Base-by-base conservation (phyloP, 1,139 yeast genomes). In the Lodderomyces metapsilosis region DNA sequence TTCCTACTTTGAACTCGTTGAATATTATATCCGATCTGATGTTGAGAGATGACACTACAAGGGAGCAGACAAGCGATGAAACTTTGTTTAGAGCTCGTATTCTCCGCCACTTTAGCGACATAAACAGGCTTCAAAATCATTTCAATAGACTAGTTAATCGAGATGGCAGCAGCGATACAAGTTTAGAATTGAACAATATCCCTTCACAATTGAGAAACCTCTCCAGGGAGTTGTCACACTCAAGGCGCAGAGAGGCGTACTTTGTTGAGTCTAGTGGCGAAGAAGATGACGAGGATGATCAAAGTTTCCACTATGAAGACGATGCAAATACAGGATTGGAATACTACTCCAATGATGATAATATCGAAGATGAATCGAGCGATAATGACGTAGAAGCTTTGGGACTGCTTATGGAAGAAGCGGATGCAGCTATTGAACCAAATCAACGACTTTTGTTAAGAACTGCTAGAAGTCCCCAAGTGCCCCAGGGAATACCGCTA, bases 391-490 rank as follows among this genome's bases (percentile, higher is more conserved):
- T 15, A 16, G 32, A 28, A n/a, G n/a, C 12, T 13, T 28, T 15
- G 12, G 32, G n/a, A 9, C 18, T 28, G 32, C 32, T 28, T 6
- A 28, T 28, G 42, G 15, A 41, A 12, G 25, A n/a, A 13, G 11
- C 52, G 30, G 44, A 53, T 8, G 48, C 51, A 2, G 56, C 52
- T 21, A 43, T 52, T 20, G 53, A 48, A 33, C 43, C 57, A 6
- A 52, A 51, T 35, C 66, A 62, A 41, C 45, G 59, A 25, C 49
- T 62, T n/a, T 49, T 64, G 5, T 52, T 63, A 3, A 53, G 64
- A 3, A 54, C 64, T 9, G 67, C 66, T 3, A 51, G 66, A n/a
- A 62, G 60, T 34, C 25, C 25, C 8, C 36, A 33, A 12, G 20
- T 6, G 10, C 20, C 24, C 12, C 13, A 25, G 11, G 25, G 40